These are phyloP conservation scores for Willaertia magna DNA, from an alignment of 208 protist genomes.

Conservation along the genomic window DNA sequence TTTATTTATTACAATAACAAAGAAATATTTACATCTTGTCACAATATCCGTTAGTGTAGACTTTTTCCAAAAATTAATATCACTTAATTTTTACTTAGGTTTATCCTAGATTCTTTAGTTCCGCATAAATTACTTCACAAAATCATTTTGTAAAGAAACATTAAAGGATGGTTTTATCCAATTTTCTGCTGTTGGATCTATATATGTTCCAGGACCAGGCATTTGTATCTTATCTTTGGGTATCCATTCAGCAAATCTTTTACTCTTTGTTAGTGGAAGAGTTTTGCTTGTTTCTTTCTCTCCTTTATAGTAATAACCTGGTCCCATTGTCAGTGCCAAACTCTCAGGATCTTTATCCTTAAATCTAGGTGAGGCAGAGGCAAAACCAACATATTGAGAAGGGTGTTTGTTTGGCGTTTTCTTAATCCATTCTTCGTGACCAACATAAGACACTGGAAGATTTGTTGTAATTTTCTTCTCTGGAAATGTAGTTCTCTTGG, in stretches of 20 bases:
- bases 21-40: too few species aligned
- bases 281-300: too few species aligned
- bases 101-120: too few species aligned
- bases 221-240: too few species aligned
- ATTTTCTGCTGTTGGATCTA: too few species aligned
- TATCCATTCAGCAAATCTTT: too few species aligned
- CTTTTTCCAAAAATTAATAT: neutral
- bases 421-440: neutral
- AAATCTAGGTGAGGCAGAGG: neutral
- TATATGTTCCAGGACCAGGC: neutral
- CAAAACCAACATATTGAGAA: neutral
- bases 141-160: too few species aligned
- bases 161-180: neutral
- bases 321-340: neutral
- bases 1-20: too few species aligned
- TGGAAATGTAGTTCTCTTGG: neutral
- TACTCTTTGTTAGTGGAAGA: neutral
- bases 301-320: too few species aligned
- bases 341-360: neutral
- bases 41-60: too few species aligned
- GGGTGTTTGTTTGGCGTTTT: neutral
- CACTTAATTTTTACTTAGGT: too few species aligned
- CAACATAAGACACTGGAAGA: neutral
- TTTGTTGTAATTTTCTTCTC: neutral
- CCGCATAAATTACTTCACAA: too few species aligned